Percentiles rank a stretch among this genome's conserved stretches.
These are phyloP conservation scores for Plasmodium gaboni DNA, from an alignment of 169 alveolate species.

Conservation along the genomic window DNA sequence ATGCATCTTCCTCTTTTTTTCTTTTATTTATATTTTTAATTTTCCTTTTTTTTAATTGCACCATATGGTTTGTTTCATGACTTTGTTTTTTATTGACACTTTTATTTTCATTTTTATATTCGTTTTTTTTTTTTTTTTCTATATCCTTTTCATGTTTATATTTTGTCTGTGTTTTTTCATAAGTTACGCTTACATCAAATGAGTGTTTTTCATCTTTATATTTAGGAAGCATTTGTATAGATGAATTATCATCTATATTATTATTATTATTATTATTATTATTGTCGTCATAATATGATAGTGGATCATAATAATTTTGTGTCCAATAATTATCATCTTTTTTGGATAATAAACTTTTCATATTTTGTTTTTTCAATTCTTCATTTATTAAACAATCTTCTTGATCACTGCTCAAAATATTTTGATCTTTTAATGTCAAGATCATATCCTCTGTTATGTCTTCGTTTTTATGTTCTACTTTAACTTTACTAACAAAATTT, in stretches of 20 bases:
- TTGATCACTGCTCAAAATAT: conserved; percentile 33
- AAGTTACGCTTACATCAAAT: conserved; percentile 28
- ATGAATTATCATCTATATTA: conserved; percentile 19
- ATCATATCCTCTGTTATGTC: conserved; percentile 51
- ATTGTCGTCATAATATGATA: conserved; percentile 51
- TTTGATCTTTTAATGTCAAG: conserved; percentile 48
- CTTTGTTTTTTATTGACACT: neutral
- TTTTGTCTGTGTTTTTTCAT: conserved; percentile 17
- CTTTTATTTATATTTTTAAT: conserved; percentile 49
- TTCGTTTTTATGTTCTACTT: conserved; percentile 69
- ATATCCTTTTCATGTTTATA: neutral
- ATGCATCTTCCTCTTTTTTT: conserved; percentile 56
- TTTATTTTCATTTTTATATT: neutral
- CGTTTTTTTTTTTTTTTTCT: neutral
- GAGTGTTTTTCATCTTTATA: conserved; percentile 41
- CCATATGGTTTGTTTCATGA: neutral
- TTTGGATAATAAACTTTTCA: conserved; percentile 26
- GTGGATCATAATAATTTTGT: conserved; percentile 57
- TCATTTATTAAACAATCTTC: conserved; percentile 66
- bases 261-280: neutral
- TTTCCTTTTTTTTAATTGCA: conserved; percentile 54
- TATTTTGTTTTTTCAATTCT: conserved; percentile 50
- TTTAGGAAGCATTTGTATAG: conserved; percentile 43
- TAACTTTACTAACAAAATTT: conserved; percentile 11
- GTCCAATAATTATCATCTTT: conserved; percentile 63